Evolutionary conservation across 1,139 yeast species (phyloP).

Genomic region (Kurtzmaniella quercitrusa): DNA sequence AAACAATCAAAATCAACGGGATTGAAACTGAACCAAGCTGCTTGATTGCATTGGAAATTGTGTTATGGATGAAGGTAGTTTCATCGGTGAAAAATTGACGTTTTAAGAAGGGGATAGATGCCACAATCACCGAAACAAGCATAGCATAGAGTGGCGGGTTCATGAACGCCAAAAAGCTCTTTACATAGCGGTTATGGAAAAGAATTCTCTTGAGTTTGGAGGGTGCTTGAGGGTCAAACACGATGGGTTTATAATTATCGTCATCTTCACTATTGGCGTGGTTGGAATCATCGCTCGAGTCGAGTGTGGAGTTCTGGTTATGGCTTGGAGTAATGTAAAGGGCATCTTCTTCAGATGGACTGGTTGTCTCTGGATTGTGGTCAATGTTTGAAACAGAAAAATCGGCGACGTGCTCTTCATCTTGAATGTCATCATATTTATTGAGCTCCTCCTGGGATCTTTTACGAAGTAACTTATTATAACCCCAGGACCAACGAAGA

Average conservation of each 20-base stretch:
- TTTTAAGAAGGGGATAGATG: conserved; percentile 71
- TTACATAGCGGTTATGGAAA: conserved; percentile 12
- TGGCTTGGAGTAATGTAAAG: background rate
- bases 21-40: conserved; percentile 87
- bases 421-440: conserved; percentile 17
- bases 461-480: conserved; percentile 61
- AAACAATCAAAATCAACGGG: conserved; percentile 71
- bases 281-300: background rate
- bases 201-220: conserved; percentile 5
- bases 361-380: conserved; percentile 3
- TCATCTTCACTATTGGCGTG: conserved; percentile 3
- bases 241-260: conserved; percentile 3
- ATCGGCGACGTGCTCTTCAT: conserved; percentile 8
- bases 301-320: background rate
- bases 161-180: conserved; percentile 51
- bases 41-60: conserved; percentile 68
- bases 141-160: conserved; percentile 95
- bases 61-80: conserved; percentile 59
- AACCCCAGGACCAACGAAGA: conserved; percentile 92
- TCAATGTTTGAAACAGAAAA: conserved; percentile 3
- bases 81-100: conserved; percentile 54
- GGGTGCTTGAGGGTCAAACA: conserved; percentile 1
- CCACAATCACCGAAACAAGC: conserved; percentile 78
- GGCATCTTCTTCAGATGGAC: background rate
- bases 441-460: conserved; percentile 41